Evolutionary conservation across 2,329 filamentous ascomycete species (phyloP).

Genomic region (Colletotrichum sp.): DNA sequence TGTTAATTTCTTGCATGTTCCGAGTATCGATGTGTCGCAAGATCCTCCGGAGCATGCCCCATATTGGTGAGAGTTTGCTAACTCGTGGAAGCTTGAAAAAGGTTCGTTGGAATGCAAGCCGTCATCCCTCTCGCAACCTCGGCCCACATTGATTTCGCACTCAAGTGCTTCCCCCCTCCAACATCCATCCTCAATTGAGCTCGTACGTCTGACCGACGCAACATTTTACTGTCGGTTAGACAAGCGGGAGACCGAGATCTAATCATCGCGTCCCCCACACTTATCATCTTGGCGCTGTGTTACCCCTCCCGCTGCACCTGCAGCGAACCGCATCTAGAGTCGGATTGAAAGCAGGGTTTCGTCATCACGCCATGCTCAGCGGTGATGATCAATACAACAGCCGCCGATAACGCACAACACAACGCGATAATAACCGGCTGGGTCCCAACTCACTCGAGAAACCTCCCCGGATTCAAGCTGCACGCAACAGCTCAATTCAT

Average conservation of each 20-base stretch:
- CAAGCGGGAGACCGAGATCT: neutral
- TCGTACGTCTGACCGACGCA: neutral
- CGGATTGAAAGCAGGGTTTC: neutral
- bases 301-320: neutral
- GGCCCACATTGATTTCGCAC: neutral
- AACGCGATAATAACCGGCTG: neutral
- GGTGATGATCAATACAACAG: neutral
- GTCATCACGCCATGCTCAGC: neutral
- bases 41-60: neutral
- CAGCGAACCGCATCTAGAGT: neutral
- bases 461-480: fast-evolving
- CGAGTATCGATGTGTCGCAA: neutral
- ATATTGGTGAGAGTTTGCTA: neutral
- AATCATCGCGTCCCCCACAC: slow-evolving; percentile 4
- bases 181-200: neutral
- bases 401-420: neutral
- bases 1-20: neutral
- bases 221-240: neutral
- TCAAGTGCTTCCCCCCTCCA: neutral
- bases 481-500: neutral
- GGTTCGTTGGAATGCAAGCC: neutral
- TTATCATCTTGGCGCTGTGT: slow-evolving; percentile 1
- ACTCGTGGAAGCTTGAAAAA: neutral
- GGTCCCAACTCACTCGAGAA: neutral
- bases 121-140: neutral